Evolutionary conservation across 805 yeast genomes (phyloP).

Genomic region (Trichomonascus vanleenenianus): DNA sequence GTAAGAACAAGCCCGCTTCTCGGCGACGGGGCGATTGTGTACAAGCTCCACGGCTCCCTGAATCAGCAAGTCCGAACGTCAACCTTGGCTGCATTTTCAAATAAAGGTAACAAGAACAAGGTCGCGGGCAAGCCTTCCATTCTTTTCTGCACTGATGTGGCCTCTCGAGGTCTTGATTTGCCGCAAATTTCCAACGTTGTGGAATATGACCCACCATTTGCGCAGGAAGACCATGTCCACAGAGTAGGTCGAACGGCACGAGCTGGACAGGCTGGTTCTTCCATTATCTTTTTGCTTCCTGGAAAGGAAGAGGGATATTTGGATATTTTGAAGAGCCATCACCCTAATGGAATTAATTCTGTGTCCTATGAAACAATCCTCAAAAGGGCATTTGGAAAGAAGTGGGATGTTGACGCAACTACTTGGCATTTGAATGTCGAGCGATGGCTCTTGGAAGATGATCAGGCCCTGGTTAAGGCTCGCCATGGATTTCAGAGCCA

Average conservation of each 20-base stretch:
- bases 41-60: constrained; percentile 84
- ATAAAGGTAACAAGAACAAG: constrained; percentile 14
- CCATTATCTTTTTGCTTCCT: constrained; percentile 75
- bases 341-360: constrained; percentile 46
- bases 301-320: constrained; percentile 83
- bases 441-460: constrained; percentile 67
- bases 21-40: constrained; percentile 40
- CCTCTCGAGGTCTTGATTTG: constrained; percentile 91
- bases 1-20: constrained; percentile 48
- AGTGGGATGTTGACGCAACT: constrained; percentile 92
- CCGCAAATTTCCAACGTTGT: constrained; percentile 80
- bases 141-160: constrained; percentile 94
- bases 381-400: constrained; percentile 33
- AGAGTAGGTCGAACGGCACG: constrained; percentile 98
- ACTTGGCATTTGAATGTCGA: constrained; percentile 92
- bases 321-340: constrained; percentile 50
- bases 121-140: constrained; percentile 43
- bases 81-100: constrained; percentile 55
- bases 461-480: constrained; percentile 48
- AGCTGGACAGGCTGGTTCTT: constrained; percentile 81
- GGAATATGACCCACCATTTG: constrained; percentile 93
- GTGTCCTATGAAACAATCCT: constrained; percentile 36
- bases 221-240: constrained; percentile 90
- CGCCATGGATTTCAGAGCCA: constrained; percentile 80
- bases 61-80: constrained; percentile 76